phyloP scores from a whole-genome alignment of 805 yeast species.

The Schwanniomyces polymorphus region DNA sequence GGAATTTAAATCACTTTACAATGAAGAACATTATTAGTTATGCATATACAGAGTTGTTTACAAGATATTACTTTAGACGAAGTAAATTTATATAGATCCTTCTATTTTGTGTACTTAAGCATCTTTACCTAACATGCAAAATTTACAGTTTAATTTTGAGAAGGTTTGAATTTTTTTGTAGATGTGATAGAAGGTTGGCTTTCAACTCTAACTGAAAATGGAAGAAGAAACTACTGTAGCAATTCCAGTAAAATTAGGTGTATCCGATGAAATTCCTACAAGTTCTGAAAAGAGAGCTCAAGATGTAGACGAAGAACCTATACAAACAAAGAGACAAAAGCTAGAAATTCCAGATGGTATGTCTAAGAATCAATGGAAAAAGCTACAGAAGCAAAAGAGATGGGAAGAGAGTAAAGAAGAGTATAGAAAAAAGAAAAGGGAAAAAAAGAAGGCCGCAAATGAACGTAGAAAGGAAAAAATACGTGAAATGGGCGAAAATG shows the following conservation, averaged over 20 bases:
- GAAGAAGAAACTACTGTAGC: background rate
- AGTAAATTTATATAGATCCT: too few relatives aligned
- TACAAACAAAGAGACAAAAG: constrained; percentile 6
- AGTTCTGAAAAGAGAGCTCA: background rate
- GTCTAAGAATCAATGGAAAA: constrained; percentile 85
- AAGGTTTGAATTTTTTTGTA: too few relatives aligned
- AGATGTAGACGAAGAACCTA: background rate
- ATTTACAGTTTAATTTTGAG: too few relatives aligned
- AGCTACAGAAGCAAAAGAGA: constrained; percentile 53
- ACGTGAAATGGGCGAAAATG: constrained; percentile 9
- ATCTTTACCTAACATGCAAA: too few relatives aligned
- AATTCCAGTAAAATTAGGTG: background rate
- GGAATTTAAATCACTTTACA: too few relatives aligned
- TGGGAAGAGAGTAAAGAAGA: constrained; percentile 69
- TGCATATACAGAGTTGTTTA: too few relatives aligned
- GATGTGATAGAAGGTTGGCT: too few relatives aligned
- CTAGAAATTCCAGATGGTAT: constrained; percentile 71
- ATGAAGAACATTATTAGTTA: too few relatives aligned
- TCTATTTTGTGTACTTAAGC: too few relatives aligned
- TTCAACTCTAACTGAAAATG: background rate
- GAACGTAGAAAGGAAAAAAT: constrained; percentile 21
- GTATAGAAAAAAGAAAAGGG: constrained; percentile 51
- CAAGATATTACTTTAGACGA: too few relatives aligned
- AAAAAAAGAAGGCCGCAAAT: constrained; percentile 48
- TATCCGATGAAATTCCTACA: background rate